Evolutionary conservation across 2,329 filamentous ascomycete species (phyloP).

Genomic region (Fusarium algeriense): DNA sequence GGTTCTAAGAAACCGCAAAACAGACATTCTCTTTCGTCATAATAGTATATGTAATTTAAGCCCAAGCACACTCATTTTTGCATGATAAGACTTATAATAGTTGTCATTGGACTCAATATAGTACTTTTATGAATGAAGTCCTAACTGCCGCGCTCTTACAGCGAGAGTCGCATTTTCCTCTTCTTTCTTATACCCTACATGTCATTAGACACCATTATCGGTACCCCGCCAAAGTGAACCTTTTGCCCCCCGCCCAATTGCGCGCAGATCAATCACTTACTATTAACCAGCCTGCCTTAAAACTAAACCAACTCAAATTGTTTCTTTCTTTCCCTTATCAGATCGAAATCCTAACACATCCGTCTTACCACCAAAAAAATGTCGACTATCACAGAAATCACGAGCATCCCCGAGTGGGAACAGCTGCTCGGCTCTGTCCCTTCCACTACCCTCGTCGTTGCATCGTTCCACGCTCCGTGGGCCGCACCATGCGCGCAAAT

Average conservation of each 20-base stretch:
- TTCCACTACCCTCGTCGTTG: conserved; percentile 78
- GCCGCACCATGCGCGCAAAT: conserved; percentile 96
- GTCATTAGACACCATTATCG: conserved; percentile 2
- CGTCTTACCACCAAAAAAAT: conserved; percentile 58
- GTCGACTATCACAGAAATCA: conserved; percentile 83
- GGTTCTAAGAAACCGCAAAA: background rate
- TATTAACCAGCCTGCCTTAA: conserved; percentile 22
- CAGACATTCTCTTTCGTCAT: background rate
- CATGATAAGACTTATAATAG: background rate
- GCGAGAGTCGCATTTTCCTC: background rate
- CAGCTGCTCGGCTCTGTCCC: conserved; percentile 75
- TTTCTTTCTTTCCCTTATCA: conserved; percentile 33
- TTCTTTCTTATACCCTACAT: background rate
- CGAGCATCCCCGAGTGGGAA: conserved; percentile 79
- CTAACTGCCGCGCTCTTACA: background rate
- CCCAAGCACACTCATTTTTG: background rate
- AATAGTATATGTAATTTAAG: background rate
- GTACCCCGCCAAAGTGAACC: conserved; percentile 47
- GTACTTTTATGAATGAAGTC: background rate
- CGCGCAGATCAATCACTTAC: conserved; percentile 12
- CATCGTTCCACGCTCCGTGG: conserved; percentile 98
- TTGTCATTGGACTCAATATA: background rate
- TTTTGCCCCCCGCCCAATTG: conserved; percentile 21
- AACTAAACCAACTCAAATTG: conserved; percentile 24
- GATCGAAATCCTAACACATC: conserved; percentile 27